Evolutionary conservation across 176 grass and related monocot genomes (phyloP).

Genomic region (Microstegium vimineum): DNA sequence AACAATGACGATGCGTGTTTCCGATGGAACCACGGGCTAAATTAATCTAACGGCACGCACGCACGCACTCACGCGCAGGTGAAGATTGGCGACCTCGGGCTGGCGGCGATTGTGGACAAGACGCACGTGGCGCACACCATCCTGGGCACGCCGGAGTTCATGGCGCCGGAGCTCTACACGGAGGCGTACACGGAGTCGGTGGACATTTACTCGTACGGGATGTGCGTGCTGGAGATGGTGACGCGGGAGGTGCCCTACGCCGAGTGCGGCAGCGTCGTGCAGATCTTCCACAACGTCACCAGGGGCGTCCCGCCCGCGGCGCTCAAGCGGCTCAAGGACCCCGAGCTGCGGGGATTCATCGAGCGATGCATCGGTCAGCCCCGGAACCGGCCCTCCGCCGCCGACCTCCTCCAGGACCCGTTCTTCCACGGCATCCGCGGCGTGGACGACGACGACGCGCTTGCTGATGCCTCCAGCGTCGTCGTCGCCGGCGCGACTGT

Average conservation of each 20-base stretch:
- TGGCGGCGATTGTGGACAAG: slow-evolving; percentile 83
- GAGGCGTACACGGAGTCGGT: slow-evolving; percentile 93
- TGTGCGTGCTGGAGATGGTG: slow-evolving; percentile 98
- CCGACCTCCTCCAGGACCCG: slow-evolving; percentile 70
- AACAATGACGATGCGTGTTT: background rate
- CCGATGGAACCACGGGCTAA: background rate
- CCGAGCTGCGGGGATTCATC: slow-evolving; percentile 69
- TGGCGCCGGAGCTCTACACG: slow-evolving; percentile 96
- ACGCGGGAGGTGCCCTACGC: slow-evolving; percentile 86
- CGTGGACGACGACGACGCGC: slow-evolving; percentile 12
- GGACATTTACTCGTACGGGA: slow-evolving; percentile 94
- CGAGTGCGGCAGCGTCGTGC: slow-evolving; percentile 74
- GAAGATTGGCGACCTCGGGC: slow-evolving; percentile 94
- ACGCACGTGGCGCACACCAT: slow-evolving; percentile 78
- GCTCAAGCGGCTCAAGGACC: slow-evolving; percentile 56
- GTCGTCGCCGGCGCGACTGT: background rate
- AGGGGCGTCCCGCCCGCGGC: slow-evolving; percentile 44
- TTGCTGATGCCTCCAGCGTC: background rate
- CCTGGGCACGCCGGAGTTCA: slow-evolving; percentile 95
- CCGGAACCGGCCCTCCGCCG: slow-evolving; percentile 54
- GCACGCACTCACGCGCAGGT: slow-evolving; percentile 53
- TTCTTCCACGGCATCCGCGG: slow-evolving; percentile 67
- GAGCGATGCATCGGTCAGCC: slow-evolving; percentile 74
- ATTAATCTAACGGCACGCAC: background rate
- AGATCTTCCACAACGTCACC: slow-evolving; percentile 73